Conservation (phyloP, 148 eudicot species). For the Silene conica region DNA sequence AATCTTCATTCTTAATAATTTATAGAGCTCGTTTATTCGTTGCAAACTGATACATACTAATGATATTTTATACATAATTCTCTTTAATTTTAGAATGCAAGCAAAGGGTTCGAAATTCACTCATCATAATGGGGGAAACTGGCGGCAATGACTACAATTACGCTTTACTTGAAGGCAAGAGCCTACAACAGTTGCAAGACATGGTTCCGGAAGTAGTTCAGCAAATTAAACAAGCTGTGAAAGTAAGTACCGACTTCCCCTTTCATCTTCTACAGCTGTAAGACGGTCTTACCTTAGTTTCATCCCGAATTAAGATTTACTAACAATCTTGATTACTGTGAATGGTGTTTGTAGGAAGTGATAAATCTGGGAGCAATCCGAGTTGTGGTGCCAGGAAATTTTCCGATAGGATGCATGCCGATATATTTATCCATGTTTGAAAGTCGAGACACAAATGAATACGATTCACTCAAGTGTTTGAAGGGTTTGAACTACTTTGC, state of each 20-base stretch:
- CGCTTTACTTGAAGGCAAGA: constrained; percentile 21
- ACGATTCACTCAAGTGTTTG: constrained; percentile 24
- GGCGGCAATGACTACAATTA: constrained; percentile 40
- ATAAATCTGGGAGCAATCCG: constrained; percentile 21
- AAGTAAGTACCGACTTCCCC: constrained; percentile 1
- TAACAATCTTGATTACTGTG: background rate
- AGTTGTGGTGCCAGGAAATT: constrained; percentile 26
- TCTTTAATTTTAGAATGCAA: background rate
- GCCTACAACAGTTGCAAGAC: background rate
- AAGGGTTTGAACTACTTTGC: constrained; percentile 19
- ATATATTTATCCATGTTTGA: constrained; percentile 2
- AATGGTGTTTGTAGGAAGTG: constrained; percentile 17
- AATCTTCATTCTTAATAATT: no score
- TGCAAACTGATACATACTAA: no score
- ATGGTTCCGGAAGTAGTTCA: constrained; percentile 20
- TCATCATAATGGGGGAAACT: constrained; percentile 35
- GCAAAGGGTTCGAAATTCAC: background rate
- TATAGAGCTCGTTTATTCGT: no score
- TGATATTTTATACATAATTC: no score
- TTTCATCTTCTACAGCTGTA: no score
- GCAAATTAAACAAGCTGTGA: constrained; percentile 16
- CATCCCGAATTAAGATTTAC: no score
- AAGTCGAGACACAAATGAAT: constrained; percentile 10
- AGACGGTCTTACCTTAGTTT: no score
- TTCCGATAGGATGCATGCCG: constrained; percentile 25